Evolutionary conservation across 2,329 filamentous ascomycete species (phyloP), one percentile per base, ranked within the genome.

Genomic region (Sordariomycetes sp.): DNA sequence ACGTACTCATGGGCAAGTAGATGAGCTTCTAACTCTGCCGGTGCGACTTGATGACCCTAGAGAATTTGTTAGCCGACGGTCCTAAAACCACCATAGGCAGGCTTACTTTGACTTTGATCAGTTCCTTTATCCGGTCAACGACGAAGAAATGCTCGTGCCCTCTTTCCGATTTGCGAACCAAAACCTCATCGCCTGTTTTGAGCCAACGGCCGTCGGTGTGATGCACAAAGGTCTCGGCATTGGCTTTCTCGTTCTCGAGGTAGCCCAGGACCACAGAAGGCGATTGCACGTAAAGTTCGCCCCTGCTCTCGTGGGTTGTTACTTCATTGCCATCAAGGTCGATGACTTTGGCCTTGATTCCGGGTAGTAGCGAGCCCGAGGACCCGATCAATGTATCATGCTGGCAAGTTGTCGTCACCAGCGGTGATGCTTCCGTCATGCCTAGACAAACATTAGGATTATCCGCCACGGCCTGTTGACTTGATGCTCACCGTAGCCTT

Each of bases 101-200:
- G n/a, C 57, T 14, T 55, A 77, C 75, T 62, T 82, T 82, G 47
- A 82, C 78, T 51, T 83, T 83, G 57, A 84, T 83, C 29, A 83
- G 59, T 49, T 84, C 72, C 43, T 71, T 66, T 37, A 64, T 51
- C 15, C 86, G 75, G 51, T 93, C 86, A 4, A 86, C 81, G 38
- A 94, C 82, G 54, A 84, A 82, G 29, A 93, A 51, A 49, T 93
- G 86, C 54, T 92, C 83, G 42, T 79, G 62, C 3, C 82, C 83
- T 3, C 63, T 61, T 0, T 72, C 72, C 11, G 72, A 61, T 46
- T 70, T 66, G 3, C 69, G 66, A 16, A 90, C 61, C 5, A 87
- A 63, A 0, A 79, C 85, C 50, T 90, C 83, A 46, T 94, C 86
- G 9, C 86, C 86, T 0, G 86, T 93, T 21, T 72, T 73, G 68